Conservation (phyloP, 2,329 filamentous ascomycete genomes). For the Nemania serpens region DNA sequence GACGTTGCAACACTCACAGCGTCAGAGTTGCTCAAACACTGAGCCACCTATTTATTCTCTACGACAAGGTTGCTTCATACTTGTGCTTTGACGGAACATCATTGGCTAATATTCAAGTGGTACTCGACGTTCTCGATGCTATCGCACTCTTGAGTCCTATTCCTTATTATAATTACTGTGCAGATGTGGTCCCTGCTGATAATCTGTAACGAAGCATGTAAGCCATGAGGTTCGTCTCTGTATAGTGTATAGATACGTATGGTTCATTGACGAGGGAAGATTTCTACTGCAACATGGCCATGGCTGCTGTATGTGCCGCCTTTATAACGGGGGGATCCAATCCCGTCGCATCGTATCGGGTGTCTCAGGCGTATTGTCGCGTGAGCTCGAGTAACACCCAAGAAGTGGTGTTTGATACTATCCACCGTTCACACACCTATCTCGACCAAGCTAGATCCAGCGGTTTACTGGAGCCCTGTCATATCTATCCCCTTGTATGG, state of each 20-base stretch:
- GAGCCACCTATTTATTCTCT: slow-evolving; percentile 7
- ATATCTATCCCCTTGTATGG: slow-evolving; percentile 20
- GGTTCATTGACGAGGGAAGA: slow-evolving; percentile 4
- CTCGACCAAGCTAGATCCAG: slow-evolving; percentile 12
- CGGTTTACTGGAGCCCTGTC: slow-evolving; percentile 15
- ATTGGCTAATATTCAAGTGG: slow-evolving; percentile 17
- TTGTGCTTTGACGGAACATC: not conserved
- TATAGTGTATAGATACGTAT: not conserved
- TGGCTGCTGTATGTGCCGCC: slow-evolving; percentile 20
- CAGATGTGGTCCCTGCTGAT: slow-evolving; percentile 22
- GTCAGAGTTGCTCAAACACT: slow-evolving; percentile 11
- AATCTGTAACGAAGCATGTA: slow-evolving; percentile 27
- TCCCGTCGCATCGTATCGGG: slow-evolving; percentile 27
- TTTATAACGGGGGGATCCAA: slow-evolving; percentile 12
- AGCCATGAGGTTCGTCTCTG: not conserved
- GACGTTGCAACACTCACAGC: not conserved
- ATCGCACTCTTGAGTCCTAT: slow-evolving; percentile 18
- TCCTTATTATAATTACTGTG: not conserved
- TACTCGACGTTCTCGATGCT: slow-evolving; percentile 12
- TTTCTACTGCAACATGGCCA: slow-evolving; percentile 24
- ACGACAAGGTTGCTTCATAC: slow-evolving; percentile 5
- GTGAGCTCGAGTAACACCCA: slow-evolving; percentile 32
- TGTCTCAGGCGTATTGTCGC: slow-evolving; percentile 32
- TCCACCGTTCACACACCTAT: slow-evolving; percentile 18
- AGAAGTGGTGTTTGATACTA: slow-evolving; percentile 35